Conservation (phyloP, 2,329 filamentous ascomycete species). For the Ascochyta fabae region DNA sequence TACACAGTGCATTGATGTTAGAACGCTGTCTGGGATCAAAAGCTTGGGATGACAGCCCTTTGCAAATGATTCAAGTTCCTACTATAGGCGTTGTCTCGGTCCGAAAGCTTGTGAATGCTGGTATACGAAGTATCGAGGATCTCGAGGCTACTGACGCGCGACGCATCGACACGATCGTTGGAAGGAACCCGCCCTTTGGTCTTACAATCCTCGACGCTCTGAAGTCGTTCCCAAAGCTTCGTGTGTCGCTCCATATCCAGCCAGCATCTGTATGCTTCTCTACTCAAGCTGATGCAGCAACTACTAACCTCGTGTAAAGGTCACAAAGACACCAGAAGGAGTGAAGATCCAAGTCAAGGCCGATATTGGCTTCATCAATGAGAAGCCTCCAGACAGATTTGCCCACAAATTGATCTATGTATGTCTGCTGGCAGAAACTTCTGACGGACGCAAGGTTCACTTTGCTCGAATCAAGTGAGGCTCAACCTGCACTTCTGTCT, state of each 20-base stretch:
- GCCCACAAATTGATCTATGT: slow-evolving; percentile 69
- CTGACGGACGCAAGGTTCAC: slow-evolving; percentile 71
- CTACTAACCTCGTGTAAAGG: slow-evolving; percentile 16
- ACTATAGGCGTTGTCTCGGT: slow-evolving; percentile 78
- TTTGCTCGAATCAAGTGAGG: slow-evolving; percentile 66
- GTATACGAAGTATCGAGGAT: slow-evolving; percentile 73
- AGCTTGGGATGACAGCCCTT: slow-evolving; percentile 80
- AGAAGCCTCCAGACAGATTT: slow-evolving; percentile 66
- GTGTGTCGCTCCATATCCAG: slow-evolving; percentile 60
- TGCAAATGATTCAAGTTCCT: slow-evolving; percentile 83
- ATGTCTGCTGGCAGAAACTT: slow-evolving; percentile 76
- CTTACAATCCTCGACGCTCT: slow-evolving; percentile 69
- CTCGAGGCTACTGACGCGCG: slow-evolving; percentile 71
- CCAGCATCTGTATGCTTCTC: slow-evolving; percentile 52
- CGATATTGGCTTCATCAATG: slow-evolving; percentile 75
- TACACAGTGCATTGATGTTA: slow-evolving; percentile 75
- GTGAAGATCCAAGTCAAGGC: slow-evolving; percentile 69
- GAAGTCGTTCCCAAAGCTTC: slow-evolving; percentile 73
- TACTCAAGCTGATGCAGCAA: neutral
- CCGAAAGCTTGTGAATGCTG: slow-evolving; percentile 73
- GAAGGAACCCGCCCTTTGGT: slow-evolving; percentile 84
- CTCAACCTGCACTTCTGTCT: neutral
- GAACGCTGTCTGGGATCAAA: slow-evolving; percentile 76
- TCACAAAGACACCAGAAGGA: slow-evolving; percentile 42
- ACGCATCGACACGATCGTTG: slow-evolving; percentile 77